Conservation (phyloP, 1,284 basidiomycete species). For the Mycosarcoma mackinlayi region DNA sequence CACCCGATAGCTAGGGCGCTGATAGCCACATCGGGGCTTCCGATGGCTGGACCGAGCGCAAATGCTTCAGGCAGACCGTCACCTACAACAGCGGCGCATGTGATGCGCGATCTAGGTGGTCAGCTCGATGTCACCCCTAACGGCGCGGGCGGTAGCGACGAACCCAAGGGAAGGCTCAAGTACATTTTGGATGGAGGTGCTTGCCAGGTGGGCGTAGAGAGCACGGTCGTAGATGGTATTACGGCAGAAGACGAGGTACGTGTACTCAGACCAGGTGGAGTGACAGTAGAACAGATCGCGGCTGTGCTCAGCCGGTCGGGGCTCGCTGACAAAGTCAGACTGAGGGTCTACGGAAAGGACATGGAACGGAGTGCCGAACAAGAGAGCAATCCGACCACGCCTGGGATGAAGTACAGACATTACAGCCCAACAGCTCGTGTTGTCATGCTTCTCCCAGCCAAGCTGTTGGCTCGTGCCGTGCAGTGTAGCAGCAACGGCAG, state of each 20-base stretch:
- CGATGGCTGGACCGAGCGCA: constrained; percentile 93
- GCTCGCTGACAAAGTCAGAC: constrained; percentile 18
- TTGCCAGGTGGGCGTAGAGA: constrained; percentile 91
- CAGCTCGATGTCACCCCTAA: constrained; percentile 72
- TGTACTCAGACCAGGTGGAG: constrained; percentile 88
- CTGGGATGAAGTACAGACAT: constrained; percentile 99
- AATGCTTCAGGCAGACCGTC: constrained; percentile 94
- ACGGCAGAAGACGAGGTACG: constrained; percentile 75
- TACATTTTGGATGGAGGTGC: constrained; percentile 92
- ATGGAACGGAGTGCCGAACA: constrained; percentile 49
- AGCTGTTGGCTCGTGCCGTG: constrained; percentile 24
- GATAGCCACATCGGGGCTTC: constrained; percentile 79
- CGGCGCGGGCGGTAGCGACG: neutral
- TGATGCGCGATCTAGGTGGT: constrained; percentile 78
- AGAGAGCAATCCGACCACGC: constrained; percentile 79
- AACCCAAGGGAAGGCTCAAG: constrained; percentile 70
- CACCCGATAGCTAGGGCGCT: constrained; percentile 92
- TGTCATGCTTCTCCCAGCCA: constrained; percentile 41
- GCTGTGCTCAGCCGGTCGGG: constrained; percentile 30
- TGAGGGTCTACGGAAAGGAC: constrained; percentile 64
- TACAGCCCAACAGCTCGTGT: constrained; percentile 79
- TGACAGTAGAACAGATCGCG: constrained; percentile 82
- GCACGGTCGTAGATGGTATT: constrained; percentile 89
- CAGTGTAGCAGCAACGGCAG: neutral
- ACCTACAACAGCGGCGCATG: constrained; percentile 91